phyloP scores from a whole-genome alignment of 352 stramenopile species.

The Pythium dissotocum region DNA sequence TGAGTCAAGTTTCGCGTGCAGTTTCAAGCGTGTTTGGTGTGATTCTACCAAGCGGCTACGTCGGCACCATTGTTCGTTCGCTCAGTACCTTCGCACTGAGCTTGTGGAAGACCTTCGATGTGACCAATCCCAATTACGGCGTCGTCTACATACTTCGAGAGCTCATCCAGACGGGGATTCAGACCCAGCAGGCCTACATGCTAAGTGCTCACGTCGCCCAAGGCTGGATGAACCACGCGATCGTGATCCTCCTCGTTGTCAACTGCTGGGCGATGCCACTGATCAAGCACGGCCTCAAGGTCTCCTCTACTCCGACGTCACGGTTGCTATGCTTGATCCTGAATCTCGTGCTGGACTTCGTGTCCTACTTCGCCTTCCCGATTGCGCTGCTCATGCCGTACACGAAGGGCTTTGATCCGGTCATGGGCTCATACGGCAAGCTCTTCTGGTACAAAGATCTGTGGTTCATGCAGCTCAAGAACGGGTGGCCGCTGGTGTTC shows the following conservation, averaged over 20 bases:
- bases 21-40: too few species aligned
- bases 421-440: constrained; percentile 14
- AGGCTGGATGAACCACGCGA: too few species aligned
- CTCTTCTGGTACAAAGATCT: constrained; percentile 27
- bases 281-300: constrained; percentile 7
- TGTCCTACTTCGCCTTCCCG: constrained; percentile 28
- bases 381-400: constrained; percentile 30
- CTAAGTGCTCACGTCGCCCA: too few species aligned
- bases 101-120: too few species aligned
- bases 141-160: too few species aligned
- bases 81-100: constrained; percentile 14
- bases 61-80: background rate
- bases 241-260: too few species aligned
- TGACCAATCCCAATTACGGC: too few species aligned
- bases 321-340: constrained; percentile 19
- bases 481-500: constrained; percentile 31
- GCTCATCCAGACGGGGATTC: too few species aligned
- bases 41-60: background rate
- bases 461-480: constrained; percentile 32
- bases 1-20: too few species aligned
- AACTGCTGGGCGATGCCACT: constrained; percentile 34
- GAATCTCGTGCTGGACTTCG: constrained; percentile 27
- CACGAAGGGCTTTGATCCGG: constrained; percentile 14
- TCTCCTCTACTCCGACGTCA: background rate
- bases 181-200: too few species aligned